Evolutionary conservation across 2,329 filamentous ascomycete species (phyloP).

Genomic region (Ceratocystis alfenasii): DNA sequence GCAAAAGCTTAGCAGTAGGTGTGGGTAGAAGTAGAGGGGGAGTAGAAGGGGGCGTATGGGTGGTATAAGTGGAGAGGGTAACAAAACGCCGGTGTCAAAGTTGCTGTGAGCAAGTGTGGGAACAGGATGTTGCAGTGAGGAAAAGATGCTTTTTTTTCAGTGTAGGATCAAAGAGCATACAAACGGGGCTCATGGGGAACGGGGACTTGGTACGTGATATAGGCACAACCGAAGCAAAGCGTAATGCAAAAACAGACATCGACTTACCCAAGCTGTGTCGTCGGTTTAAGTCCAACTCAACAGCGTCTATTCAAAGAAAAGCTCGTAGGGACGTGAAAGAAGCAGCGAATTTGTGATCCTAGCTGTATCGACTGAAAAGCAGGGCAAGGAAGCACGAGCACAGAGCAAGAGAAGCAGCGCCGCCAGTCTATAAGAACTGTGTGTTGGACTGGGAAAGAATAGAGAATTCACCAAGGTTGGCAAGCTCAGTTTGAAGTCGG

Average conservation of each 20-base stretch:
- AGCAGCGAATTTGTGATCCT: neutral
- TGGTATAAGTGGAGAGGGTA: slow-evolving; percentile 13
- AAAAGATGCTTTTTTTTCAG: neutral
- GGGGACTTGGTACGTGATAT: neutral
- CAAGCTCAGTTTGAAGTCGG: too few species aligned
- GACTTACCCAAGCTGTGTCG: neutral
- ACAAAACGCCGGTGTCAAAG: slow-evolving; percentile 5
- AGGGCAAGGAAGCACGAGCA: neutral
- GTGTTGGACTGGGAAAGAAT: too few species aligned
- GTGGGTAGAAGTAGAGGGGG: neutral
- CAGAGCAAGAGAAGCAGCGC: neutral
- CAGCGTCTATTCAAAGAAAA: neutral
- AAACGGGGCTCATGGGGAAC: neutral
- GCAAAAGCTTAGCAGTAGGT: neutral
- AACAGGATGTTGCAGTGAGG: slow-evolving; percentile 3
- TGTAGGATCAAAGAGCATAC: slow-evolving; percentile 5
- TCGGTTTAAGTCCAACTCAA: neutral
- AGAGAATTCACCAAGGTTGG: too few species aligned
- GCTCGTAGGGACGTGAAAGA: neutral
- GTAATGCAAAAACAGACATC: neutral
- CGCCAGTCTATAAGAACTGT: neutral
- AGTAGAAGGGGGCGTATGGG: neutral
- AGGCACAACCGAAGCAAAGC: neutral
- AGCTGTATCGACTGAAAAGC: neutral
- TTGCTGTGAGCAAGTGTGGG: neutral